These are phyloP conservation scores for Hydrangea macrophylla DNA, from an alignment of 148 eudicot genomes.

Conservation along the genomic window DNA sequence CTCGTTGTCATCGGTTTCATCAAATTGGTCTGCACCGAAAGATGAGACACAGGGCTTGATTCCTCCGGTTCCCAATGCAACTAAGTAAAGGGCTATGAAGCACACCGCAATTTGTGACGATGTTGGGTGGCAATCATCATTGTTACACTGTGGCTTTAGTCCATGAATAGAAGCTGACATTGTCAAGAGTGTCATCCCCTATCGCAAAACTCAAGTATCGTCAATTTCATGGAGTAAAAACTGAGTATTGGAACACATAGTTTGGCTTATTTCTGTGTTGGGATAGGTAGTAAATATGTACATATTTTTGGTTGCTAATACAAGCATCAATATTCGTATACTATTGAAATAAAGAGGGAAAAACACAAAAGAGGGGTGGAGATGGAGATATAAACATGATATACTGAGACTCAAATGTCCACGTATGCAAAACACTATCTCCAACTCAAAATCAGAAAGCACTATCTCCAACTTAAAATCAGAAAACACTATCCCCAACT, in stretches of 20 bases:
- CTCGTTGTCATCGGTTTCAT: constrained; percentile 42
- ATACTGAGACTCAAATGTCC: too few relatives aligned
- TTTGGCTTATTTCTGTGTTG: neutral
- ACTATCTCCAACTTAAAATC: too few relatives aligned
- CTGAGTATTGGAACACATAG: neutral
- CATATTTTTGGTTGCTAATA: too few relatives aligned
- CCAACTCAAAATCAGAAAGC: too few relatives aligned
- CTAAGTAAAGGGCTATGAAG: constrained; percentile 40
- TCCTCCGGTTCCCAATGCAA: constrained; percentile 61
- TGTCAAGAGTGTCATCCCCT: constrained; percentile 54
- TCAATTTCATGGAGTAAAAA: neutral
- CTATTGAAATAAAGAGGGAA: too few relatives aligned
- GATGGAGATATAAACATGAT: too few relatives aligned
- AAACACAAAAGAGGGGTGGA: too few relatives aligned
- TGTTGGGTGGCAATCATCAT: constrained; percentile 30
- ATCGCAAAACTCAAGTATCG: neutral
- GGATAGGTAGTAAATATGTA: too few relatives aligned
- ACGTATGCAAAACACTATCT: too few relatives aligned
- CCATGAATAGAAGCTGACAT: constrained; percentile 40
- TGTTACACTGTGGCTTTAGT: constrained; percentile 27
- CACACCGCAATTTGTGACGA: constrained; percentile 17
- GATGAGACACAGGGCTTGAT: constrained; percentile 64
- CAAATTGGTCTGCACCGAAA: constrained; percentile 63
- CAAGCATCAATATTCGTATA: too few relatives aligned
- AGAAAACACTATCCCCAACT: too few relatives aligned